Conservation (phyloP, 495 filamentous ascomycete genomes). For the Aspergillus egyptiacus region DNA sequence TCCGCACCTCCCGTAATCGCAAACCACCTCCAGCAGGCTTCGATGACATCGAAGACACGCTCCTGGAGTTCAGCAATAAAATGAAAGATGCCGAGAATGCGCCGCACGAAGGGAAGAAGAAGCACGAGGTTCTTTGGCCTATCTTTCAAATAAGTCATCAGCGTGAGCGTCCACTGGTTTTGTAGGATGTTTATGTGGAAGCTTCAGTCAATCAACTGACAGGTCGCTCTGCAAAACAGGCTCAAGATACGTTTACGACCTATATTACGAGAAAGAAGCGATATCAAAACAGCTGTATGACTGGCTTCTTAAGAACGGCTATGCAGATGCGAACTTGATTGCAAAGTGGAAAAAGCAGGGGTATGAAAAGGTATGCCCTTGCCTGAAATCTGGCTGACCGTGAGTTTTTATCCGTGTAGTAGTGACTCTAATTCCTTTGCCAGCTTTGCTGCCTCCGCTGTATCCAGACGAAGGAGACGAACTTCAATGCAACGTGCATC, state of each 20-base stretch:
- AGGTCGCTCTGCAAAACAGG: constrained; percentile 32
- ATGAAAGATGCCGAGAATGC: constrained; percentile 97
- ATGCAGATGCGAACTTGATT: constrained; percentile 90
- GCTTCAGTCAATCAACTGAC: not conserved
- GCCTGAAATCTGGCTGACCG: not conserved
- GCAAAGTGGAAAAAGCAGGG: constrained; percentile 99
- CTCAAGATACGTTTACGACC: constrained; percentile 88
- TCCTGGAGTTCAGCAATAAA: constrained; percentile 92
- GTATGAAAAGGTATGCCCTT: constrained; percentile 77
- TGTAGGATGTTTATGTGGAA: no score
- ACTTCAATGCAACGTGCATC: constrained; percentile 96
- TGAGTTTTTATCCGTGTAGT: not conserved
- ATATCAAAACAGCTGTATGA: constrained; percentile 89
- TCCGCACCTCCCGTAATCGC: constrained; percentile 67
- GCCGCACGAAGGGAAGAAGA: constrained; percentile 68
- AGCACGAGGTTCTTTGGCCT: constrained; percentile 88
- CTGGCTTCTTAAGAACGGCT: constrained; percentile 93
- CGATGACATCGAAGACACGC: constrained; percentile 92
- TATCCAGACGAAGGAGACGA: constrained; percentile 98
- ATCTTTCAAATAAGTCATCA: constrained; percentile 98
- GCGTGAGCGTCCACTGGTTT: constrained; percentile 46
- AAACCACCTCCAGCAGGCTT: constrained; percentile 95
- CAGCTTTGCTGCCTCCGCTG: constrained; percentile 91
- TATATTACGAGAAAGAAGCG: constrained; percentile 96
- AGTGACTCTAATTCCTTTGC: not conserved